phyloP scores from a whole-genome alignment of 1,284 basidiomycete species.

The Rhodotorula sp. region DNA sequence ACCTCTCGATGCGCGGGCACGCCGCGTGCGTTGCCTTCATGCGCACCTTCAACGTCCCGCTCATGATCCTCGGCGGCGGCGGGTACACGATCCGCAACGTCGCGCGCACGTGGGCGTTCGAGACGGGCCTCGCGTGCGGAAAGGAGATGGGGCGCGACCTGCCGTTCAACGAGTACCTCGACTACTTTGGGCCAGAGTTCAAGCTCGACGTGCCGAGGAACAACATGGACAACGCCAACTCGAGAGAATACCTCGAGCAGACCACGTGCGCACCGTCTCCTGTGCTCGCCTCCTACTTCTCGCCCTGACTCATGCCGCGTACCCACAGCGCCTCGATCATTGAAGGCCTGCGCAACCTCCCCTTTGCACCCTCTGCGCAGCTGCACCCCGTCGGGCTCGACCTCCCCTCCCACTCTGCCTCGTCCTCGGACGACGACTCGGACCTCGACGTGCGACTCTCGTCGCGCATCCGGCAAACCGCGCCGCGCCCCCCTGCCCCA shows the following conservation, averaged over 20 bases:
- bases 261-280: slow-evolving; percentile 60
- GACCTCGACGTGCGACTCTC: slow-evolving; percentile 51
- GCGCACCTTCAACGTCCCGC: slow-evolving; percentile 77
- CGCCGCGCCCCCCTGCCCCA: neutral
- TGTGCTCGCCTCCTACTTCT: neutral
- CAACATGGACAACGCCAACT: slow-evolving; percentile 93
- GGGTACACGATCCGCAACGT: slow-evolving; percentile 94
- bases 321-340: slow-evolving; percentile 65
- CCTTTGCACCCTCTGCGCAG: slow-evolving; percentile 80
- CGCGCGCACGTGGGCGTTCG: slow-evolving; percentile 91
- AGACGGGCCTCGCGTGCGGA: slow-evolving; percentile 90
- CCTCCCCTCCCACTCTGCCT: slow-evolving; percentile 50
- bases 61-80: slow-evolving; percentile 91
- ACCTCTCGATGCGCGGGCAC: slow-evolving; percentile 87
- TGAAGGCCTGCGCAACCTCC: slow-evolving; percentile 73
- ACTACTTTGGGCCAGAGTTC: slow-evolving; percentile 97
- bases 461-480: slow-evolving; percentile 31
- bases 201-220: slow-evolving; percentile 85
- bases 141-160: slow-evolving; percentile 80
- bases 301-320: slow-evolving; percentile 7
- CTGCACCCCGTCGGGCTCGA: slow-evolving; percentile 80
- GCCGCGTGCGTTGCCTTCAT: slow-evolving; percentile 88
- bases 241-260: slow-evolving; percentile 77
- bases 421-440: slow-evolving; percentile 59
- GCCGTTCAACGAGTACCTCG: slow-evolving; percentile 95